These are phyloP conservation scores for Chrysanthemum lavandulifolium DNA, from an alignment of 129 eudicot species.

Conservation along the genomic window DNA sequence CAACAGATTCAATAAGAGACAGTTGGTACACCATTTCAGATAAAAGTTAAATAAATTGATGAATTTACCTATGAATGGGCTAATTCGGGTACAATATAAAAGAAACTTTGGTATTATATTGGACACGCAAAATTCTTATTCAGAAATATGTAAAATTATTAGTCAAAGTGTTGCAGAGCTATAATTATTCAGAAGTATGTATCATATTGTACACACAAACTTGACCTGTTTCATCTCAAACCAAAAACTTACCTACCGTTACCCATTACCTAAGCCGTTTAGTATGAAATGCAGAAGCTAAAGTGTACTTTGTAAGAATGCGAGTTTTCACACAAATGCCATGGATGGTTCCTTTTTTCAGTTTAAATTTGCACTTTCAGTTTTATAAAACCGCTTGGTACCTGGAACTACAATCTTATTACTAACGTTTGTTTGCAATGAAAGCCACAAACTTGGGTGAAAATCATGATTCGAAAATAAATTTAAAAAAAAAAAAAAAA, in stretches of 20 bases:
- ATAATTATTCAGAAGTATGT: neutral
- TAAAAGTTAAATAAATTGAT: too few species aligned
- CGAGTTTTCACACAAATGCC: neutral
- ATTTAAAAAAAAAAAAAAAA: too few species aligned
- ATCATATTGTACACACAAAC: neutral
- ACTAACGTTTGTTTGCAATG: neutral
- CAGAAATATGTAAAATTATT: neutral
- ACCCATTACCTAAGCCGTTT: neutral
- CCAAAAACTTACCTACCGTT: neutral
- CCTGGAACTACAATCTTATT: neutral
- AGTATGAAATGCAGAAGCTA: neutral
- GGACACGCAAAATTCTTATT: neutral
- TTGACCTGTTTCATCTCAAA: neutral
- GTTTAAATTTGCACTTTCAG: neutral
- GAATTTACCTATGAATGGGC: neutral
- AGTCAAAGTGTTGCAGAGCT: neutral
- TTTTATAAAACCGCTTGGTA: too few species aligned
- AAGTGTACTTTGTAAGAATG: neutral
- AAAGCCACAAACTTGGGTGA: neutral
- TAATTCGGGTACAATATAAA: neutral
- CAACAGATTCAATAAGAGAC: constrained; percentile 28
- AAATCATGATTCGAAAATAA: too few species aligned
- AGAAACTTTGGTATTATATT: neutral
- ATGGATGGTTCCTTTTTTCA: neutral
- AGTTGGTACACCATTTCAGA: neutral